Evolutionary conservation across 495 filamentous ascomycete genomes (phyloP).

Genomic region (Polyplosphaeria fusca): DNA sequence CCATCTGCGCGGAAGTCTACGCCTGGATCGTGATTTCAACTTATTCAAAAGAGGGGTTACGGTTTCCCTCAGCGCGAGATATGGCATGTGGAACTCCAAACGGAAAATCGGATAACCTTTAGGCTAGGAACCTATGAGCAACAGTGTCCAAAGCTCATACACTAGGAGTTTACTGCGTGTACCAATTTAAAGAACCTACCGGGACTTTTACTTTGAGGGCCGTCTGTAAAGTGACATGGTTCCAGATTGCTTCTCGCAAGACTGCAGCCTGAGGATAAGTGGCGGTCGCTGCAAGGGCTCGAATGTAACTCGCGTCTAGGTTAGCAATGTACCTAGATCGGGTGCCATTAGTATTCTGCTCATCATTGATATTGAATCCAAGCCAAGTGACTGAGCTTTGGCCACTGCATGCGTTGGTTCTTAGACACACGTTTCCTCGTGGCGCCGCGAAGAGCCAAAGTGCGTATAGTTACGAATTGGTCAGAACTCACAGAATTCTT

Average conservation of each 20-base stretch:
- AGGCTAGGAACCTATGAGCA: background rate
- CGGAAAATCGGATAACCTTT: background rate
- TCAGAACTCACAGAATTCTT: too few species aligned
- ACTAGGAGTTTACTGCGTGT: background rate
- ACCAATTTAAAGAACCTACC: background rate
- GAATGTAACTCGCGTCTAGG: background rate
- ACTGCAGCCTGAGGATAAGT: background rate
- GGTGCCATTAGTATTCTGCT: too few species aligned
- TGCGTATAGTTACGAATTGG: too few species aligned
- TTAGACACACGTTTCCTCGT: too few species aligned
- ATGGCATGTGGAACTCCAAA: background rate
- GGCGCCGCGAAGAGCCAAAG: too few species aligned
- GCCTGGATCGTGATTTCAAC: too few species aligned
- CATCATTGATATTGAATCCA: too few species aligned
- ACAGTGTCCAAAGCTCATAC: background rate
- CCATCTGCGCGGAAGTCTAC: too few species aligned
- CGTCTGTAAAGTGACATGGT: background rate
- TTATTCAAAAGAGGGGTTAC: too few species aligned
- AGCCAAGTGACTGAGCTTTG: too few species aligned
- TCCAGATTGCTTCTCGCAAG: background rate
- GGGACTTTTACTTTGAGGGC: background rate
- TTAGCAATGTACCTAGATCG: too few species aligned
- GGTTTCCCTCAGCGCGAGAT: background rate
- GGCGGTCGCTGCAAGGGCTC: background rate
- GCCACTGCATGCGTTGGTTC: too few species aligned